Evolutionary conservation across 805 yeast species (phyloP), one percentile per base, ranked within the genome.

Genomic region (Yarrowia hollandica): DNA sequence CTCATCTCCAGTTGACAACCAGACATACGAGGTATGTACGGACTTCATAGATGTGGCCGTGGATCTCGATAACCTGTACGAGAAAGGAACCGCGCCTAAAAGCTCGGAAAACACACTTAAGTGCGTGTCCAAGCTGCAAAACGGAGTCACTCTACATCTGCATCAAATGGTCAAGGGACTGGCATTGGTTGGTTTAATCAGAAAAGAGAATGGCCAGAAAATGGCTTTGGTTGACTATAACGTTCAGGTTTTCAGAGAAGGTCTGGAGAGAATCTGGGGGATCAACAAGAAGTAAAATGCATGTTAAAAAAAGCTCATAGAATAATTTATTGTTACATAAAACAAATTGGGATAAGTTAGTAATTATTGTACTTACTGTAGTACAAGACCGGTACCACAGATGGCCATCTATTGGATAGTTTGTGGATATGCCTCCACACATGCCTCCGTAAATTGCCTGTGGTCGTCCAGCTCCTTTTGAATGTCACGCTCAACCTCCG

Each of bases 31-130:
- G 70, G 96, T 92, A 1, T 94, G 98, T 72, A 95, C 97, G 0
- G 98, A 94, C 68, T 94, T 94, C 68, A 92, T 94, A 44, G 98
- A 94, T 71, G 94, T 92, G 14, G 85, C 96, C 3, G 85, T 90
- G 22, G 98, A 94, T 68, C 74, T 94, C 63, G 91, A 89, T 65
- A 62, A 62, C 11, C 67, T 75, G 23, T 75, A 75, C 63, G 59
- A 38, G 44, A 28, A 25, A 11, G 59, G 31, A 48, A 64, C 60
- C 25, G 5, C 14, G 37, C 12, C 54, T 26, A 35, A 35, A 25
- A 37, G 56, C 67, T 7, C 23, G 50, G 33, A 59, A 54, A 21
- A 72, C 73, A 50, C 82, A 77, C 71, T 84, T 59, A 82, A 82
- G 68, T 86, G 94, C 59, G 81, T 85, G 5, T 86, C 96, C 16